Evolutionary conservation across 768 basidiomycete species (phyloP).

Genomic region (Neoboletus brunneissimus): DNA sequence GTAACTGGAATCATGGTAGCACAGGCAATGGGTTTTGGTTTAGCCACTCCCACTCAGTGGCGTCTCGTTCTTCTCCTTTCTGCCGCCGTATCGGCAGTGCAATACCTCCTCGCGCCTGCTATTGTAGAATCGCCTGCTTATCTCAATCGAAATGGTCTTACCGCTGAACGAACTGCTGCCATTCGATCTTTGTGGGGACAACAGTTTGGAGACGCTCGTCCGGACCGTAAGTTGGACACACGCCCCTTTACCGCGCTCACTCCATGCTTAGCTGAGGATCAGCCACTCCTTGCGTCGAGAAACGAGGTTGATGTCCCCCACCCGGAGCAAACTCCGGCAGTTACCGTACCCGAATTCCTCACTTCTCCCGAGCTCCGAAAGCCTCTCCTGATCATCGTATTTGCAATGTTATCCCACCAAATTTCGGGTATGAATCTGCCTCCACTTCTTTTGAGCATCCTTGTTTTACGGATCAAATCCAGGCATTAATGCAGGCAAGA

Average conservation of each 20-base stretch:
- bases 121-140: slow-evolving; percentile 74
- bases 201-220: slow-evolving; percentile 27
- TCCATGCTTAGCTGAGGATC: slow-evolving; percentile 21
- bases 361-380: slow-evolving; percentile 51
- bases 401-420: slow-evolving; percentile 77
- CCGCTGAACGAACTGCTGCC: slow-evolving; percentile 47
- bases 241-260: slow-evolving; percentile 5
- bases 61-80: slow-evolving; percentile 69
- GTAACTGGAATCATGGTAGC: slow-evolving; percentile 87
- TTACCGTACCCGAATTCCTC: slow-evolving; percentile 55
- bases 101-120: slow-evolving; percentile 51
- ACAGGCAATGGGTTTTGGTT: slow-evolving; percentile 68
- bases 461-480: slow-evolving; percentile 6
- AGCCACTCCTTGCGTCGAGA: slow-evolving; percentile 23
- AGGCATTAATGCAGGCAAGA: slow-evolving; percentile 77
- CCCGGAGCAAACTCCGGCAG: slow-evolving; percentile 27
- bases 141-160: slow-evolving; percentile 48
- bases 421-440: slow-evolving; percentile 53
- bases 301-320: slow-evolving; percentile 18
- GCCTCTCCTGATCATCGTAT: slow-evolving; percentile 63
- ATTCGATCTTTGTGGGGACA: slow-evolving; percentile 54
- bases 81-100: slow-evolving; percentile 48
- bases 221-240: slow-evolving; percentile 20
- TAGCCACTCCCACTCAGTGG: slow-evolving; percentile 70
- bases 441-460: not conserved